A percentile compares a stretch with the other conserved stretches of the same genome.
Conservation (phyloP, 495 filamentous ascomycete species). For the Talaromyces borbonicus region DNA sequence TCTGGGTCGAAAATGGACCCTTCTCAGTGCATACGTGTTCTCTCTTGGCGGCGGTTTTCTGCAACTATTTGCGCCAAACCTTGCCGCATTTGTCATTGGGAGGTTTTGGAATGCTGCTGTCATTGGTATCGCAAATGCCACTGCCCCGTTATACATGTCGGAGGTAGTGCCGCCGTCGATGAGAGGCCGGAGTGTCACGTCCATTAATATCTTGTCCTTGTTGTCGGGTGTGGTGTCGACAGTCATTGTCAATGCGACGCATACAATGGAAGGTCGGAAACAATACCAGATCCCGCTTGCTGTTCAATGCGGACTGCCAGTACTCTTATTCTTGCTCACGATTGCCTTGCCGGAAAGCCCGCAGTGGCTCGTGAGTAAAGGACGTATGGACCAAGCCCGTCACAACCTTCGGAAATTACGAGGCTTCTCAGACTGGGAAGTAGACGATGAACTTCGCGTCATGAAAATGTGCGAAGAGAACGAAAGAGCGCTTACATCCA, state of each 20-base stretch:
- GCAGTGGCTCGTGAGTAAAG: constrained; percentile 52
- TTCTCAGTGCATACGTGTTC: constrained; percentile 22
- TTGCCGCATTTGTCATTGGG: constrained; percentile 26
- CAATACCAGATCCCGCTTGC: constrained; percentile 27
- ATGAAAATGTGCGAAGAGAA: constrained; percentile 22
- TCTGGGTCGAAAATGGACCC: constrained; percentile 27
- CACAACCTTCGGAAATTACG: constrained; percentile 25
- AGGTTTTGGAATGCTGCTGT: constrained; percentile 24
- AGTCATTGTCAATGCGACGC: constrained; percentile 21
- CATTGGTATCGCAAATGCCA: constrained; percentile 26
- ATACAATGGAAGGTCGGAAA: constrained; percentile 15
- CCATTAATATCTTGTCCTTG: constrained; percentile 27
- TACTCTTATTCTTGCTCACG: constrained; percentile 19
- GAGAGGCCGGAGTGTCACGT: constrained; percentile 26
- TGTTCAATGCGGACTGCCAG: constrained; percentile 24
- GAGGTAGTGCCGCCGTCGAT: constrained; percentile 29
- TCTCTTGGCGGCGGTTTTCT: constrained; percentile 28
- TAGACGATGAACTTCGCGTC: constrained; percentile 24
- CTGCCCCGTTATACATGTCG: constrained; percentile 28
- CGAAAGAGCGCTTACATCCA: constrained; percentile 16
- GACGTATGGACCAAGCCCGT: constrained; percentile 24
- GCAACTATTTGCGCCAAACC: constrained; percentile 26
- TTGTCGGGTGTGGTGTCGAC: constrained; percentile 27
- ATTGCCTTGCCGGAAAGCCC: constrained; percentile 47
- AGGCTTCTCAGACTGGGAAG: constrained; percentile 20